phyloP scores from a whole-genome alignment of 1,139 yeast genomes.

The Yamadazyma blattariae region DNA sequence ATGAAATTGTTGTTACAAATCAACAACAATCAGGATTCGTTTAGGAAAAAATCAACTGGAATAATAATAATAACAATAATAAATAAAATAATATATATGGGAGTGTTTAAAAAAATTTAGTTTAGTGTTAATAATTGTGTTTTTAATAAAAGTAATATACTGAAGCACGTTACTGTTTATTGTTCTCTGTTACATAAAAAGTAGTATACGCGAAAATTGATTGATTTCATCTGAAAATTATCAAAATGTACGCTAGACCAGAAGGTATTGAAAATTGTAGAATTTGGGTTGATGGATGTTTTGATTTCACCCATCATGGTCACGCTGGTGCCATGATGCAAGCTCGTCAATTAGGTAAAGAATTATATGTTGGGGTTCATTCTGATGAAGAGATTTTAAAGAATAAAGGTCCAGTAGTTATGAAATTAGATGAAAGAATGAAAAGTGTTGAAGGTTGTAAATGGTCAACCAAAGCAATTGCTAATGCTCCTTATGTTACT shows the following conservation, averaged over 20 bases:
- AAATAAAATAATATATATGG: too few species aligned
- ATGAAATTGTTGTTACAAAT: slow-evolving; percentile 16
- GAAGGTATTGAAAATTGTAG: slow-evolving; percentile 41
- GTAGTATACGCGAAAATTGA: too few species aligned
- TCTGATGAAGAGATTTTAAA: slow-evolving; percentile 78
- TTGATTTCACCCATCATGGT: slow-evolving; percentile 96
- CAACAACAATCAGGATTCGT: slow-evolving; percentile 33
- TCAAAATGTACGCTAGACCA: slow-evolving; percentile 41
- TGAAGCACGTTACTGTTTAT: too few species aligned
- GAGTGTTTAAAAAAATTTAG: too few species aligned
- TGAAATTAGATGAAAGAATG: slow-evolving; percentile 76
- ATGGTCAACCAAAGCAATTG: slow-evolving; percentile 76
- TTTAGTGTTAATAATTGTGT: too few species aligned
- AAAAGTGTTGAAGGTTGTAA: slow-evolving; percentile 86
- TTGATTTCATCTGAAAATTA: too few species aligned
- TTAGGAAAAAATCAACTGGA: slow-evolving; percentile 10
- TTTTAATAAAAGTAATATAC: too few species aligned
- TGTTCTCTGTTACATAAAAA: too few species aligned
- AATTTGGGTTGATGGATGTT: slow-evolving; percentile 97
- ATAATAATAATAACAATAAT: too few species aligned
- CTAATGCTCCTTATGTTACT: slow-evolving; percentile 93
- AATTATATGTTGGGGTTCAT: slow-evolving; percentile 84
- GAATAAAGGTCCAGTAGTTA: slow-evolving; percentile 93
- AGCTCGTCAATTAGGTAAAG: slow-evolving; percentile 76
- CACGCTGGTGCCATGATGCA: slow-evolving; percentile 97